Evolutionary conservation across 345 rosid species (phyloP).

Genomic region (Pugionium dolabratum): DNA sequence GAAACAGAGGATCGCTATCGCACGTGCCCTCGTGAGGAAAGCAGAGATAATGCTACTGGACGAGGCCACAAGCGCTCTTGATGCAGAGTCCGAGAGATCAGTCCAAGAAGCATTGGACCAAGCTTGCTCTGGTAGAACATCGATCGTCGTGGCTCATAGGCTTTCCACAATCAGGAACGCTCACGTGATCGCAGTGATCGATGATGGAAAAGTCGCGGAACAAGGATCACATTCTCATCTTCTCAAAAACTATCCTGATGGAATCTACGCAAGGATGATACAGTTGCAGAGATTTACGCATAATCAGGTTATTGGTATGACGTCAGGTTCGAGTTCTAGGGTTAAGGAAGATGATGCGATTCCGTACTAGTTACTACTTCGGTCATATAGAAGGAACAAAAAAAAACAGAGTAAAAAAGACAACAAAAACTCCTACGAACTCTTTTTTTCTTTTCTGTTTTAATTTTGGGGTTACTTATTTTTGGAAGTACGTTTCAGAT

Average conservation of each 20-base stretch:
- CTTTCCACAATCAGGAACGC: conserved; percentile 90
- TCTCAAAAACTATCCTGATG: conserved; percentile 80
- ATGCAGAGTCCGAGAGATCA: conserved; percentile 86
- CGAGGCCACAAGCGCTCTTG: conserved; percentile 97
- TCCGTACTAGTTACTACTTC: conserved; percentile 26
- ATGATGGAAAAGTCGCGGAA: conserved; percentile 91
- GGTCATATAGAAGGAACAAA: conserved; percentile 37
- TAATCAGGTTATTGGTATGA: conserved; percentile 80
- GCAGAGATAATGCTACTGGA: conserved; percentile 91
- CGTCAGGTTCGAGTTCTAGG: conserved; percentile 78
- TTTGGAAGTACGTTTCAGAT: conserved; percentile 43
- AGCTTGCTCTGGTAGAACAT: conserved; percentile 87
- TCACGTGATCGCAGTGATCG: conserved; percentile 79
- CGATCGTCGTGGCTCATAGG: conserved; percentile 87
- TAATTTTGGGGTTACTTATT: conserved; percentile 40
- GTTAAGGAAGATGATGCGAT: conserved; percentile 62
- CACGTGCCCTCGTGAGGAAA: conserved; percentile 79
- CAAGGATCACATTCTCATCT: conserved; percentile 92
- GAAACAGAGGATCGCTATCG: conserved; percentile 86
- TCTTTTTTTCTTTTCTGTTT: neutral
- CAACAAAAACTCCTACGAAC: conserved; percentile 37
- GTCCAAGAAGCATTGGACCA: conserved; percentile 95
- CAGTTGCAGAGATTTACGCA: conserved; percentile 93
- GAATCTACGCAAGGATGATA: conserved; percentile 87
- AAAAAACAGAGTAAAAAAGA: conserved; percentile 33